Percentiles rank a stretch among this genome's conserved stretches.
These are phyloP conservation scores for Exserohilum turcica DNA, from an alignment of 2,329 filamentous ascomycete species.

Conservation along the genomic window DNA sequence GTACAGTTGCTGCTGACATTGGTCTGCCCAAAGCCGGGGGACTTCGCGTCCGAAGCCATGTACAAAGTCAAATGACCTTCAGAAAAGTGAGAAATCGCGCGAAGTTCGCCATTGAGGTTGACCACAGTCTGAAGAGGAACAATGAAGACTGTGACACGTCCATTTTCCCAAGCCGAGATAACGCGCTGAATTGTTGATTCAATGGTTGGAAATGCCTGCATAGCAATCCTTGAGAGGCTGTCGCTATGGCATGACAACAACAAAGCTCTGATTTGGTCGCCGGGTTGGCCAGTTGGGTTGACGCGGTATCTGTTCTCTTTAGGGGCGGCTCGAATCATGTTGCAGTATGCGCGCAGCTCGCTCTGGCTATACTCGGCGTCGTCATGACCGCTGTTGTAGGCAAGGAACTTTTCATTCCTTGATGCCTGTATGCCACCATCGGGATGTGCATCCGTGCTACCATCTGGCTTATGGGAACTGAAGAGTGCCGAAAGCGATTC, in stretches of 20 bases:
- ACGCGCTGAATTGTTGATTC: conserved; percentile 38
- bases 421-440: conserved; percentile 26
- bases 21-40: conserved; percentile 24
- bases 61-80: conserved; percentile 39
- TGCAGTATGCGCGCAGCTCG: conserved; percentile 55
- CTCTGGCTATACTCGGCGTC: conserved; percentile 58
- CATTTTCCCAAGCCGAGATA: conserved; percentile 42
- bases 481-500: conserved; percentile 20
- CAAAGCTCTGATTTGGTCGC: conserved; percentile 51
- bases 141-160: conserved; percentile 41
- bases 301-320: conserved; percentile 52
- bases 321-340: conserved; percentile 50
- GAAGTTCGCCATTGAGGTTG: conserved; percentile 42
- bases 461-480: conserved; percentile 12
- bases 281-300: conserved; percentile 49
- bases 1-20: conserved; percentile 44
- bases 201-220: conserved; percentile 55
- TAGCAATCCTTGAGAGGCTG: conserved; percentile 39
- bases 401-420: conserved; percentile 46
- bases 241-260: conserved; percentile 48
- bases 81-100: conserved; percentile 43
- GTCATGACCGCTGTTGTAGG: conserved; percentile 51
- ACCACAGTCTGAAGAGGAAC: conserved; percentile 41
- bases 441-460: conserved; percentile 20
- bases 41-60: conserved; percentile 40